Base-by-base conservation (phyloP, 176 grass and related monocot genomes). In the Raddia distichophylla region DNA sequence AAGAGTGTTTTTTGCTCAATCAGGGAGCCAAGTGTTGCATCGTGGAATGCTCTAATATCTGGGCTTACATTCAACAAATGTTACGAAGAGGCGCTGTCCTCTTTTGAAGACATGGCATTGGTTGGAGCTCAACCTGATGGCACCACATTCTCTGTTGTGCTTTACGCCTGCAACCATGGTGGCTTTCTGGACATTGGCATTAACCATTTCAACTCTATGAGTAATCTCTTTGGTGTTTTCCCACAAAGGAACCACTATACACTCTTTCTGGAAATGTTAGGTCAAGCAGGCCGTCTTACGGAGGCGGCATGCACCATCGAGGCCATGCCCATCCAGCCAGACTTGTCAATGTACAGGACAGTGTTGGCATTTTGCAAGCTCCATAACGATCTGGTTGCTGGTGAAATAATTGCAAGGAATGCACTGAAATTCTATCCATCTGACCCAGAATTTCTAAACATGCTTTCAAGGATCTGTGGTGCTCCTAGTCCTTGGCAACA, bases 101-200 rank as follows among this genome's bases (percentile, higher is more conserved):
- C 60, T n/a, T 97, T 92, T 13, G 91, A 97, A 84, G 94, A 97
- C 75, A 94, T 97, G 94, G 73, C 73, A n/a, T 55, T 97, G 65
- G 62, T 51, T 60, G 86, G 80, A 66, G 76, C 52, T 82, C 68
- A 84, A 70, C 94, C 94, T 42, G 90, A 97, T 75, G 80, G 32
- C 42, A 67, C 92, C 73, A 97, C 94, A 47, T 92, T 90, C 75
- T 87, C 88, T 61, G 5, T 87, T 72, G 80, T 97, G 19, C 69
- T 97, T 83, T 78, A 76, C 5, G 83, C 87, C 49, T 97, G 94
- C 84, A 80, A 72, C 48, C 58, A 79, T 6, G 73, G 76, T 40
- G 85, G 75, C 22, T 73, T 94, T 5, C 72, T 90, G 60, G 91
- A 94, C 73, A 71, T 83, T 22, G 94, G 91, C 18, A 86, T 94